Evolutionary conservation across 1,139 yeast genomes (phyloP).

Genomic region (Saccharomycopsis phalli): DNA sequence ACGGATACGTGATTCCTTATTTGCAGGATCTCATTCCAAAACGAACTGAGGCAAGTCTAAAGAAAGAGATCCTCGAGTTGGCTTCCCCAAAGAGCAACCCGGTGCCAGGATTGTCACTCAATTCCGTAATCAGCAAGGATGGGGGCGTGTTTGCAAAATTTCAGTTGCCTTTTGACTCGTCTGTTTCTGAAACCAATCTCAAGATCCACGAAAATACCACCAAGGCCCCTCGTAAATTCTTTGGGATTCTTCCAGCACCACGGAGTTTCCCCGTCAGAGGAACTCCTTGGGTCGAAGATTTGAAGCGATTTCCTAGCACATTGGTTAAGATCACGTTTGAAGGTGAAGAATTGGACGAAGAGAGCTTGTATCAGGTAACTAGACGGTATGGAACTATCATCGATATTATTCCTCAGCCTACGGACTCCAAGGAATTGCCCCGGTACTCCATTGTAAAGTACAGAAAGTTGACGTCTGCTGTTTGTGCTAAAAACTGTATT

Average conservation of each 20-base stretch:
- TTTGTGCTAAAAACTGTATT: constrained; percentile 83
- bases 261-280: constrained; percentile 73
- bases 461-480: constrained; percentile 54
- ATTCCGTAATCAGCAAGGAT: constrained; percentile 59
- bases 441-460: constrained; percentile 48
- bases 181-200: constrained; percentile 42
- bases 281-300: constrained; percentile 92
- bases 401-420: constrained; percentile 57
- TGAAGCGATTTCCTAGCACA: constrained; percentile 63
- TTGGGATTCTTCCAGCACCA: constrained; percentile 33
- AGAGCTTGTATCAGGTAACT: constrained; percentile 70
- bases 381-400: constrained; percentile 80
- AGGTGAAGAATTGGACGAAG: constrained; percentile 69
- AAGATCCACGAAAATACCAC: constrained; percentile 42
- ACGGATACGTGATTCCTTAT: constrained; percentile 15
- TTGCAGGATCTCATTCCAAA: constrained; percentile 2
- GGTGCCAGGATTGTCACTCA: constrained; percentile 34
- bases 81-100: constrained; percentile 37
- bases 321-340: constrained; percentile 60
- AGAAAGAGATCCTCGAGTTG: constrained; percentile 24
- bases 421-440: constrained; percentile 38
- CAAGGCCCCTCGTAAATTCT: constrained; percentile 27
- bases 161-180: constrained; percentile 43
- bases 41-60: constrained; percentile 8
- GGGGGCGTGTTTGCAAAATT: constrained; percentile 91